Evolutionary conservation across 1,284 basidiomycete genomes (phyloP).

Genomic region (Chiua sp.): DNA sequence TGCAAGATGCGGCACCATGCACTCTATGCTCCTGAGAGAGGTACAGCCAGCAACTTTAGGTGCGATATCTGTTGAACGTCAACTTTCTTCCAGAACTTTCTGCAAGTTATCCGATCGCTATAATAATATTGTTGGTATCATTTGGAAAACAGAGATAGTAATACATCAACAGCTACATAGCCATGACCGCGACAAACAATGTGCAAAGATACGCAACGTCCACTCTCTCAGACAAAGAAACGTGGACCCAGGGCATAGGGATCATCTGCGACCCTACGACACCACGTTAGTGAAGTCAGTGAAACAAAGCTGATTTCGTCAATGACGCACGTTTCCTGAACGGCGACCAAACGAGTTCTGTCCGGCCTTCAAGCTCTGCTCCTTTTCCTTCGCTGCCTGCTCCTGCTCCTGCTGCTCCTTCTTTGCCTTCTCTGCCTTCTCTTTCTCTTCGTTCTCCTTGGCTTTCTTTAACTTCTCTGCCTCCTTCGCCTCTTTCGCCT

Average conservation of each 20-base stretch:
- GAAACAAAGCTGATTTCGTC: neutral
- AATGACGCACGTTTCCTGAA: constrained; percentile 6
- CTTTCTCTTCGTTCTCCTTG: neutral
- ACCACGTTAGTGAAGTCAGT: neutral
- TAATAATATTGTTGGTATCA: neutral
- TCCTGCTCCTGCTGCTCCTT: neutral
- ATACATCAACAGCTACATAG: constrained; percentile 12
- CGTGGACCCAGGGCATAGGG: neutral
- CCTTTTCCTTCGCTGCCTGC: neutral
- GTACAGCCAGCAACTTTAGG: too few relatives aligned
- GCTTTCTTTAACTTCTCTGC: neutral
- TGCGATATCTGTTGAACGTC: neutral
- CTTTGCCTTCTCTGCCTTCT: neutral
- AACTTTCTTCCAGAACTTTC: too few relatives aligned
- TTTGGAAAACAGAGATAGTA: neutral
- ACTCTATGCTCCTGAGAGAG: too few relatives aligned
- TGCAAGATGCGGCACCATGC: too few relatives aligned
- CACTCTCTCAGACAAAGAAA: neutral
- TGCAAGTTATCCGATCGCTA: too few relatives aligned
- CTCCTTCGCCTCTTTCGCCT: too few relatives aligned
- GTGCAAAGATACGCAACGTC: constrained; percentile 19
- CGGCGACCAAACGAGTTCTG: neutral
- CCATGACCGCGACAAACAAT: constrained; percentile 2
- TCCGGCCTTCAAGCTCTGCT: neutral
- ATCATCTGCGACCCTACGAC: constrained; percentile 6